Conservation (phyloP, 2,329 filamentous ascomycete species). For the Ophiostoma pallidulum region DNA sequence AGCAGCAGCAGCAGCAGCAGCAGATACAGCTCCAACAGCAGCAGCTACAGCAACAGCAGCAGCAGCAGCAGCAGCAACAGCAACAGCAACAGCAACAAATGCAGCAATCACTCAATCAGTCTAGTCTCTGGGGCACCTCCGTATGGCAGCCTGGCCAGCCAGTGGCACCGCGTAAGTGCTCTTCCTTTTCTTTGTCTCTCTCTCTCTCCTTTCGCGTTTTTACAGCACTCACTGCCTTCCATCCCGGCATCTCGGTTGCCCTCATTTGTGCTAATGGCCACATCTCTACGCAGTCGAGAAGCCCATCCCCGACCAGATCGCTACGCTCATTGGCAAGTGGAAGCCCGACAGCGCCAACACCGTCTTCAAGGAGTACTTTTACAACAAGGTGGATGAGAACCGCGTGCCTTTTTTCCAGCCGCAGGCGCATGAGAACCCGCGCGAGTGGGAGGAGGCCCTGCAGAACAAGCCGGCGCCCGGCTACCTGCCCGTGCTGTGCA, state of each 20-base stretch:
- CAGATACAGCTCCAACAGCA: conserved; percentile 23
- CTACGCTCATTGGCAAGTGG: conserved; percentile 64
- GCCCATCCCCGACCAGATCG: conserved; percentile 64
- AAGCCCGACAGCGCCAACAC: conserved; percentile 57
- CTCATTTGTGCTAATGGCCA: too few species aligned
- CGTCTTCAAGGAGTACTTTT: conserved; percentile 75
- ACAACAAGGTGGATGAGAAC: conserved; percentile 70
- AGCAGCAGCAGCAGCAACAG: conserved; percentile 29
- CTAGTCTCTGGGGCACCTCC: conserved; percentile 35
- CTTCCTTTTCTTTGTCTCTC: not conserved
- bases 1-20: conserved; percentile 1
- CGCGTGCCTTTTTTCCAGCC: conserved; percentile 70
- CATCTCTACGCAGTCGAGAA: conserved; percentile 49
- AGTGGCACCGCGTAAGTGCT: conserved; percentile 34
- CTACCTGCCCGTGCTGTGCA: conserved; percentile 67
- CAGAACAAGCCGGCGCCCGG: conserved; percentile 67
- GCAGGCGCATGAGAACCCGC: conserved; percentile 58
- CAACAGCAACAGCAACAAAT: conserved; percentile 27
- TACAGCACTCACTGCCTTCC: too few species aligned
- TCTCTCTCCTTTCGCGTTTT: too few species aligned
- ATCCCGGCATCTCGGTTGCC: too few species aligned
- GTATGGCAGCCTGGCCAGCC: conserved; percentile 44
- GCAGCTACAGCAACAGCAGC: conserved; percentile 28
- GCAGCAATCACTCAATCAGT: conserved; percentile 26
- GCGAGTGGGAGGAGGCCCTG: conserved; percentile 76